Evolutionary conservation across 176 grass and related monocot genomes (phyloP).

Genomic region (Cocos nucifera): DNA sequence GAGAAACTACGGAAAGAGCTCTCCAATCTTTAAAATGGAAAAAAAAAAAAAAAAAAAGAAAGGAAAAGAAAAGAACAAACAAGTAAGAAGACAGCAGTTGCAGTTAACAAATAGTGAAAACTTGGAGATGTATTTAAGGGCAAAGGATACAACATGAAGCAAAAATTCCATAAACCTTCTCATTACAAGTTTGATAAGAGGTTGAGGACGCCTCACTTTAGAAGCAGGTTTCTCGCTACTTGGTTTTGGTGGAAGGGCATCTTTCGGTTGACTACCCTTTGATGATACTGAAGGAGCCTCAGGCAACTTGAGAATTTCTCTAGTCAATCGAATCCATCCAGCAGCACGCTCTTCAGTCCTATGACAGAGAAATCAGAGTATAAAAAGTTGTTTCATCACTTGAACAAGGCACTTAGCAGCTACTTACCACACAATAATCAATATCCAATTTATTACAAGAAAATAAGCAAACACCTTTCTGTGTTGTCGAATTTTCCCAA

Average conservation of each 20-base stretch:
- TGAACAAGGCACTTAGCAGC: too few species aligned
- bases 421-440: too few species aligned
- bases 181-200: conserved; percentile 92
- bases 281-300: conserved; percentile 91
- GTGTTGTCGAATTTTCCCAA: conserved; percentile 93
- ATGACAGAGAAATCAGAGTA: conserved; percentile 17
- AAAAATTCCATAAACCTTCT: conserved; percentile 48
- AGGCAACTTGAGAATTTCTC: conserved; percentile 96
- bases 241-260: conserved; percentile 16
- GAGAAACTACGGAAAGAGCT: conserved; percentile 98
- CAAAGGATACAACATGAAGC: conserved; percentile 12
- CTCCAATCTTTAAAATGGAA: conserved; percentile 61
- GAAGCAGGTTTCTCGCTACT: conserved; percentile 70
- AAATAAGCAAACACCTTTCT: conserved; percentile 50
- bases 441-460: conserved; percentile 2
- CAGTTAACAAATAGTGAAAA: too few species aligned
- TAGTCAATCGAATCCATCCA: conserved; percentile 93
- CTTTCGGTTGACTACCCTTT: conserved; percentile 53
- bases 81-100: too few species aligned
- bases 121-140: background rate
- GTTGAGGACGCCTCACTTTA: conserved; percentile 85
- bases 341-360: conserved; percentile 94
- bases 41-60: background rate
- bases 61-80: background rate
- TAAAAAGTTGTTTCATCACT: background rate